Evolutionary conservation across 495 filamentous ascomycete genomes (phyloP).

Genomic region (Oleoguttula mirabilis): DNA sequence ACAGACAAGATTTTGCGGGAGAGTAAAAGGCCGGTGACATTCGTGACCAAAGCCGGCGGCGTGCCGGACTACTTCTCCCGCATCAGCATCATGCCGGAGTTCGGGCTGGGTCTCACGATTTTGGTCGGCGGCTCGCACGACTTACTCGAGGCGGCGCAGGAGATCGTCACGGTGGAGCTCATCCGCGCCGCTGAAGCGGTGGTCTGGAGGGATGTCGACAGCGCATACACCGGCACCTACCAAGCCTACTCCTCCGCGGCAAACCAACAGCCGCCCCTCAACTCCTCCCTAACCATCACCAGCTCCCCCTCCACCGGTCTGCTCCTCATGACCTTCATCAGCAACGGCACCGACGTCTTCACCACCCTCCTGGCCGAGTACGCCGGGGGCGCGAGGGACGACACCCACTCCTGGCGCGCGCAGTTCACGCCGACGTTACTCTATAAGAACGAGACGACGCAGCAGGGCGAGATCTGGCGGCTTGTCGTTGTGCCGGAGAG

Average conservation of each 20-base stretch:
- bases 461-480: constrained; percentile 25
- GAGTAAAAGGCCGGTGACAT: constrained; percentile 21
- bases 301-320: constrained; percentile 21
- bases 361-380: neutral
- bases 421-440: constrained; percentile 26
- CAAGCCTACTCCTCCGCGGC: constrained; percentile 1
- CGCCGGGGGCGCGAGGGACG: neutral
- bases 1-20: constrained; percentile 22
- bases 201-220: constrained; percentile 17
- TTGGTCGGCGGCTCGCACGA: constrained; percentile 18
- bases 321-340: constrained; percentile 21
- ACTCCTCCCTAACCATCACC: constrained; percentile 23
- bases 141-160: constrained; percentile 15
- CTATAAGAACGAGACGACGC: constrained; percentile 20
- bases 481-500: constrained; percentile 9
- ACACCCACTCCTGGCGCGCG: constrained; percentile 8
- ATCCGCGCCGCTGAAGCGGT: constrained; percentile 24
- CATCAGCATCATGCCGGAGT: constrained; percentile 26
- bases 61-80: constrained; percentile 23
- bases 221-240: constrained; percentile 21
- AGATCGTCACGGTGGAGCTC: constrained; percentile 20
- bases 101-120: constrained; percentile 28
- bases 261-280: no score
- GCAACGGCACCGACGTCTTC: constrained; percentile 24
- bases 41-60: constrained; percentile 27